These are phyloP conservation scores for Cryoendolithus antarcticus DNA, from an alignment of 2,329 filamentous ascomycete species.

Conservation along the genomic window DNA sequence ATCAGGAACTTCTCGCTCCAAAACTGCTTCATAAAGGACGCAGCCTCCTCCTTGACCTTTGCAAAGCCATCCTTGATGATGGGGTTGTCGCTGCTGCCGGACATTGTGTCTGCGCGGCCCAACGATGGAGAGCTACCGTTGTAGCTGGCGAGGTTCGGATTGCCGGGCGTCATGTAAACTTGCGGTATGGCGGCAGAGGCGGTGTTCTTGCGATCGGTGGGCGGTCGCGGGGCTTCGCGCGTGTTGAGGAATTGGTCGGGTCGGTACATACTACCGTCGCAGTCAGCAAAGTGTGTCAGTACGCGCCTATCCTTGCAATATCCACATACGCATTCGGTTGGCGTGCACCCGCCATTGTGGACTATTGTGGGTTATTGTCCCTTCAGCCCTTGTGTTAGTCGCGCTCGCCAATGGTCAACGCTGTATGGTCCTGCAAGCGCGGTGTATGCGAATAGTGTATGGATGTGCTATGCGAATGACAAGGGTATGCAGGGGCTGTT, in stretches of 20 bases:
- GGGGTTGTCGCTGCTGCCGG: constrained; percentile 24
- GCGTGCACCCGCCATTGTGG: not conserved
- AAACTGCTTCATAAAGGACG: constrained; percentile 44
- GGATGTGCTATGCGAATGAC: too few relatives aligned
- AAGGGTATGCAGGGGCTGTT: too few relatives aligned
- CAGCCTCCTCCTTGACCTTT: constrained; percentile 78
- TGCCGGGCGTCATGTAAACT: constrained; percentile 57
- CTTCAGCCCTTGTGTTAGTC: too few relatives aligned
- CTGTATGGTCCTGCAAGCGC: too few relatives aligned
- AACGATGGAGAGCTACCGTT: constrained; percentile 25
- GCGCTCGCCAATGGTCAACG: too few relatives aligned
- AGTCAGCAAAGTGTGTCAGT: not conserved
- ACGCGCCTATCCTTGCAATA: not conserved
- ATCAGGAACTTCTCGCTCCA: constrained; percentile 92
- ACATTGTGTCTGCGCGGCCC: constrained; percentile 29
- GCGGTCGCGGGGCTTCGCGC: constrained; percentile 83
- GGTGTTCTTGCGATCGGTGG: constrained; percentile 61
- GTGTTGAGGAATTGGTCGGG: constrained; percentile 84
- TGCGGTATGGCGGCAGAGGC: constrained; percentile 63
- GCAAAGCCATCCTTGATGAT: constrained; percentile 57
- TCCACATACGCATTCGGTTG: constrained; percentile 5
- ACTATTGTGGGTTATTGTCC: too few relatives aligned
- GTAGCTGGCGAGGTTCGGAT: constrained; percentile 43
- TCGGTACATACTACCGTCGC: constrained; percentile 42
- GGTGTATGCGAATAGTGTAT: too few relatives aligned